Evolutionary conservation across 169 alveolate genomes (phyloP), one percentile per base, ranked within the genome.

Genomic region (Plasmodium reichenowi): DNA sequence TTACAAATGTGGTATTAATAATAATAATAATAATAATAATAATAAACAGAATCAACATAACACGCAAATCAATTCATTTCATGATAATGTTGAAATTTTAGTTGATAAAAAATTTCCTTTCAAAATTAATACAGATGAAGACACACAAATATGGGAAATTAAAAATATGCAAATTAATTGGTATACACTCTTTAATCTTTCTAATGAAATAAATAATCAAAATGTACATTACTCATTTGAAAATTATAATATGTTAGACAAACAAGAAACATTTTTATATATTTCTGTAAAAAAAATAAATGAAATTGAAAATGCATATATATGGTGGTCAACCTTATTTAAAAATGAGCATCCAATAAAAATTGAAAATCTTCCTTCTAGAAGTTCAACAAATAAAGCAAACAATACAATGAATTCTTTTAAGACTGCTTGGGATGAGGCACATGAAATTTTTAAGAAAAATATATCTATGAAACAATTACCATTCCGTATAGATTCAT

Each of bases 81-180:
- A 32, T 32, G 9, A 32, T 8, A 32, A 45, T 48, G 48, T 20
- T 29, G 87, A 72, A 13, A 32, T 66, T n/a, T 58, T 85, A 47
- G 71, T 85, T 45, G 22, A 85, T 50, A 85, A 71, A 63, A 1
- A 72, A 20, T 85, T 85, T 20, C 64, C 87, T 24, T 85, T 58
- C 32, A 85, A 85, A 72, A 54, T 85, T 20, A 58, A 62, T 32
- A 72, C n/a, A 29, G 54, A 71, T 71, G 92, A 85, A 70, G 92
- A 85, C 32, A 71, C 92, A 22, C 92, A 85, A 62, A n/a, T 85
- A 38, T 85, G 92, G 92, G 92, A 85, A 85, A 71, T 85, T 54
- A 63, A 85, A 60, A 85, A 71, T 56, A 48, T 71, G 43, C 60
- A 70, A 85, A 72, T 85, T 22, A 85, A 85, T 63, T 85, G 92